These are phyloP conservation scores for Mycena albidolilacea DNA, from an alignment of 768 basidiomycete genomes.

Conservation along the genomic window DNA sequence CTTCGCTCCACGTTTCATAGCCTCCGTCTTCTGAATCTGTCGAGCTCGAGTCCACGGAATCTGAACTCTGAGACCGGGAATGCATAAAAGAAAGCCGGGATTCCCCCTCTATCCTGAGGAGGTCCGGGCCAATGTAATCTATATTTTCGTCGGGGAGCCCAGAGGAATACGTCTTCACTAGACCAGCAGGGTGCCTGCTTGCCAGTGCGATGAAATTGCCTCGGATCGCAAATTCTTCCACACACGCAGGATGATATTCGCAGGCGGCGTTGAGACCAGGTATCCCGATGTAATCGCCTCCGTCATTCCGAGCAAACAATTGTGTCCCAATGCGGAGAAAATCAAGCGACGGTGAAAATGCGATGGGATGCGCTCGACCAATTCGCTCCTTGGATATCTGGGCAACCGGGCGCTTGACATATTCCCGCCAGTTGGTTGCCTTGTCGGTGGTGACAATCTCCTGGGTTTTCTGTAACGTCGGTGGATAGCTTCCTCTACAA, in stretches of 20 bases:
- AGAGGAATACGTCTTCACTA: background rate
- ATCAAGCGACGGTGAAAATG: constrained; percentile 10
- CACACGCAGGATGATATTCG: constrained; percentile 5
- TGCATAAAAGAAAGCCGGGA: background rate
- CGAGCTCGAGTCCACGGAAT: constrained; percentile 10
- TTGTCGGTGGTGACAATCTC: constrained; percentile 4
- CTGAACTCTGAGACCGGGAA: background rate
- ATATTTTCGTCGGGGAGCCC: constrained; percentile 28
- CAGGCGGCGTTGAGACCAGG: background rate
- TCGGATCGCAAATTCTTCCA: constrained; percentile 28
- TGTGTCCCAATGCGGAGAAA: constrained; percentile 35
- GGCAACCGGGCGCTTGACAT: constrained; percentile 14
- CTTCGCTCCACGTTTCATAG: constrained; percentile 44
- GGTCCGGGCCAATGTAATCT: constrained; percentile 18
- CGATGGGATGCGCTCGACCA: constrained; percentile 1
- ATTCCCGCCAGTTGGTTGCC: constrained; percentile 16
- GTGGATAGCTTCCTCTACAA: background rate
- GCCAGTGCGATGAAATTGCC: constrained; percentile 23
- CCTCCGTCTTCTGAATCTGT: constrained; percentile 28
- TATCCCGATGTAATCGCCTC: constrained; percentile 16
- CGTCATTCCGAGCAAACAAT: constrained; percentile 14
- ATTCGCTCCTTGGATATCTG: background rate
- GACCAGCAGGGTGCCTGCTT: background rate
- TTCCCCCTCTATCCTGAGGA: constrained; percentile 7
- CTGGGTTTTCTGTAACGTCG: constrained; percentile 8